A percentile compares a stretch with the other conserved stretches of the same genome.
Conservation (phyloP, 2,329 filamentous ascomycete genomes). For the Ceratocystis huliohia region DNA sequence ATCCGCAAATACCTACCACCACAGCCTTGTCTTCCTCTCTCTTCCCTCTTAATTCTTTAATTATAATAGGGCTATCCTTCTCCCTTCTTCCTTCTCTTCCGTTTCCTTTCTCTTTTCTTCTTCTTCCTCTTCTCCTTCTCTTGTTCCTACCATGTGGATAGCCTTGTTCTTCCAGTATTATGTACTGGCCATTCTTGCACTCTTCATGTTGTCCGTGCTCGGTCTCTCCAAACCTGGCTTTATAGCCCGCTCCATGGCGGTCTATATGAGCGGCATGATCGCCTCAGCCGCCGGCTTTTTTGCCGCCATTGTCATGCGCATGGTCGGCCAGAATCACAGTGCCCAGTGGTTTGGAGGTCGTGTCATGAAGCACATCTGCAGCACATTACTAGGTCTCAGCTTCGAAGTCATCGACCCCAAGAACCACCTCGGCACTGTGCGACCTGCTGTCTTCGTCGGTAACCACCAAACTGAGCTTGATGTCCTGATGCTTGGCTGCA, state of each 20-base stretch:
- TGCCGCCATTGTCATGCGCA: slow-evolving; percentile 56
- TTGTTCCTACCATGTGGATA: slow-evolving; percentile 30
- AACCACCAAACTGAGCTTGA: slow-evolving; percentile 97
- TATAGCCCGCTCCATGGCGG: slow-evolving; percentile 53
- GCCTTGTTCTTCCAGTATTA: slow-evolving; percentile 37
- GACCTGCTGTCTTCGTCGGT: slow-evolving; percentile 81
- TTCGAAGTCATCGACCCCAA: slow-evolving; percentile 61
- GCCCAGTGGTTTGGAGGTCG: slow-evolving; percentile 77
- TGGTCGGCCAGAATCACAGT: slow-evolving; percentile 59
- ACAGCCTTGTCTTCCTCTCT: slow-evolving; percentile 9
- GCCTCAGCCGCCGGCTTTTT: slow-evolving; percentile 62
- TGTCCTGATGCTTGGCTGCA: slow-evolving; percentile 73
- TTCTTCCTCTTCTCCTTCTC: slow-evolving; percentile 30
- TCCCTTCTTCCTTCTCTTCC: slow-evolving; percentile 6
- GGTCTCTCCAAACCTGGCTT: slow-evolving; percentile 48
- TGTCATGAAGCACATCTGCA: slow-evolving; percentile 69
- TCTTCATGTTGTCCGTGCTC: slow-evolving; percentile 51
- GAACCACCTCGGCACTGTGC: slow-evolving; percentile 47
- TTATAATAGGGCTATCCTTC: neutral
- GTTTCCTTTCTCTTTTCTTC: slow-evolving; percentile 4
- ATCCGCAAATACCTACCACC: slow-evolving; percentile 4
- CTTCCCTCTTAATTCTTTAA: neutral
- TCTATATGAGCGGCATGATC: slow-evolving; percentile 49
- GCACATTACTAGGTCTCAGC: slow-evolving; percentile 57
- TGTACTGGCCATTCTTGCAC: slow-evolving; percentile 37